Evolutionary conservation across 768 basidiomycete species (phyloP).

Genomic region (Gelatoporia subvermispora): DNA sequence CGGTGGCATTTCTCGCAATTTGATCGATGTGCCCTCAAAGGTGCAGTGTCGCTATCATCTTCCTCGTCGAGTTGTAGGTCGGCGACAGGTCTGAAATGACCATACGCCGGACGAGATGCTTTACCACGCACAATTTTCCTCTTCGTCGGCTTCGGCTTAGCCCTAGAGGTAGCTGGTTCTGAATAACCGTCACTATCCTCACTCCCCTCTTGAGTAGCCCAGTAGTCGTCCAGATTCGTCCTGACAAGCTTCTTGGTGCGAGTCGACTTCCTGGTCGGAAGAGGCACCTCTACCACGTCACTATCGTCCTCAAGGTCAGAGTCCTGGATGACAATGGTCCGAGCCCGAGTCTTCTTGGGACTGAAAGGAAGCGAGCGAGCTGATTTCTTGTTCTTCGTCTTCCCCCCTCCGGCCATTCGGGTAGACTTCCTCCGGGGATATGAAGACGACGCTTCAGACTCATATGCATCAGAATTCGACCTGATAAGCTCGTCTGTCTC

Average conservation of each 20-base stretch:
- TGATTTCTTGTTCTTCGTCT: conserved; percentile 7
- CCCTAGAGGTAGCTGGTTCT: conserved; percentile 16
- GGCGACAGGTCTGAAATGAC: conserved; percentile 37
- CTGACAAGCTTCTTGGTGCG: conserved; percentile 28
- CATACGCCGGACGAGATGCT: conserved; percentile 43
- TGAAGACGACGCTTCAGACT: conserved; percentile 6
- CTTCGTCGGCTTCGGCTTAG: conserved; percentile 22
- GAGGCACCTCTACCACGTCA: conserved; percentile 22
- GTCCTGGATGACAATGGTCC: conserved; percentile 26
- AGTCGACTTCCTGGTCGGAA: conserved; percentile 41
- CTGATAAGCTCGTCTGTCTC: conserved; percentile 12
- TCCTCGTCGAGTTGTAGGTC: conserved; percentile 36
- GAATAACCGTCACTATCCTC: conserved; percentile 24
- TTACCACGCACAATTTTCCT: conserved; percentile 29
- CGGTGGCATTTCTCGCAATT: conserved; percentile 71
- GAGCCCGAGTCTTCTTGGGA: conserved; percentile 54
- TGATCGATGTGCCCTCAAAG: conserved; percentile 53
- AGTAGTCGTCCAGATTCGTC: conserved; percentile 15
- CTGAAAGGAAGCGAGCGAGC: conserved; percentile 56
- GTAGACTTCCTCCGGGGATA: conserved; percentile 6
- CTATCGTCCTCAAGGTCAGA: conserved; percentile 31
- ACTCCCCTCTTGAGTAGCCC: conserved; percentile 13
- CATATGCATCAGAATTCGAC: conserved; percentile 9
- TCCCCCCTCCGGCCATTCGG: conserved; percentile 9
- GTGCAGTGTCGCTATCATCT: conserved; percentile 53